phyloP scores from a whole-genome alignment of 371 early-diverging fungal genomes.

The Dichotomocladium elegans region DNA sequence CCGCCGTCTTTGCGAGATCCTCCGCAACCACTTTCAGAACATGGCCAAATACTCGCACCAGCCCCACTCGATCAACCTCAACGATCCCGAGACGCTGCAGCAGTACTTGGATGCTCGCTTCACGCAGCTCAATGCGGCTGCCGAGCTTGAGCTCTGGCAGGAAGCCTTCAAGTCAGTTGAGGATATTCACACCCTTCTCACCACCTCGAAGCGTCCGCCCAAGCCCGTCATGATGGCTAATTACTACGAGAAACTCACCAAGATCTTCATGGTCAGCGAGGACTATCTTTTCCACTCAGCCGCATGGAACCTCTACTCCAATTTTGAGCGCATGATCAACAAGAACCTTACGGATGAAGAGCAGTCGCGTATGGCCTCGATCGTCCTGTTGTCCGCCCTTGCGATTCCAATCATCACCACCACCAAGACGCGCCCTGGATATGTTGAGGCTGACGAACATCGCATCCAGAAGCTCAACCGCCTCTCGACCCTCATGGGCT shows the following conservation, averaged over 20 bases:
- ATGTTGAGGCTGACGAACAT: slow-evolving; percentile 77
- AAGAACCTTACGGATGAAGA: slow-evolving; percentile 68
- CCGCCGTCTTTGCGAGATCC: slow-evolving; percentile 93
- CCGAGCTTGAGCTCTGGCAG: slow-evolving; percentile 97
- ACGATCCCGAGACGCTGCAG: slow-evolving; percentile 94
- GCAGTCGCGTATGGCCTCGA: slow-evolving; percentile 82
- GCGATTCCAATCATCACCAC: slow-evolving; percentile 87
- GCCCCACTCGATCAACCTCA: slow-evolving; percentile 88
- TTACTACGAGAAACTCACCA: slow-evolving; percentile 96
- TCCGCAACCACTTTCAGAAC: slow-evolving; percentile 90
- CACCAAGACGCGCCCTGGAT: slow-evolving; percentile 66
- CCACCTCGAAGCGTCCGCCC: slow-evolving; percentile 87
- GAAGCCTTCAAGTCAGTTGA: slow-evolving; percentile 96
- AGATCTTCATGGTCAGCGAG: slow-evolving; percentile 93
- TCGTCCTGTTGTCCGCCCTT: slow-evolving; percentile 89
- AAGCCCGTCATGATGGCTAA: slow-evolving; percentile 93
- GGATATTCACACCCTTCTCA: slow-evolving; percentile 93
- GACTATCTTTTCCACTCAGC: slow-evolving; percentile 98
- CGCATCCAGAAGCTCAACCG: slow-evolving; percentile 81
- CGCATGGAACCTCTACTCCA: slow-evolving; percentile 92
- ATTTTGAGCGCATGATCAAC: slow-evolving; percentile 71
- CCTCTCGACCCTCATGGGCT: slow-evolving; percentile 84
- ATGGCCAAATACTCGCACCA: slow-evolving; percentile 92
- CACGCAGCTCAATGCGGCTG: slow-evolving; percentile 90
- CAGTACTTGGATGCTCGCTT: slow-evolving; percentile 95